Evolutionary conservation across 2,329 filamentous ascomycete species (phyloP).

Genomic region (Capronia americana): DNA sequence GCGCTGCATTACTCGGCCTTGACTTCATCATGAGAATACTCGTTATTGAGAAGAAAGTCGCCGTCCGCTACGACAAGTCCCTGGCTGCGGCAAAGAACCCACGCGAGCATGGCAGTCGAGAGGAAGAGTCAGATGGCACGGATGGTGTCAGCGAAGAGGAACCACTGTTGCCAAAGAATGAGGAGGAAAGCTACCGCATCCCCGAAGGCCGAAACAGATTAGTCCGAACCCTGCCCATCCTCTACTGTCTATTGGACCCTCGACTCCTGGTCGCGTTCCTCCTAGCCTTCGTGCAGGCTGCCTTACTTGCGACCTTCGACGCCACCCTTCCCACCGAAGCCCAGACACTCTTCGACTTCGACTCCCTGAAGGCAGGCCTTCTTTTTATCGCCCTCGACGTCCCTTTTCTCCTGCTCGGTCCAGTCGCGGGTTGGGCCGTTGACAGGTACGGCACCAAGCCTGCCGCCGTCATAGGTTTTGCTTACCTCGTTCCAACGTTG

Average conservation of each 20-base stretch:
- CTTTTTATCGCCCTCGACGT: slow-evolving; percentile 51
- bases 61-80: slow-evolving; percentile 51
- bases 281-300: slow-evolving; percentile 38
- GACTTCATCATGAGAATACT: slow-evolving; percentile 67
- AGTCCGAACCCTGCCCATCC: slow-evolving; percentile 48
- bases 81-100: slow-evolving; percentile 14
- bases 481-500: slow-evolving; percentile 37
- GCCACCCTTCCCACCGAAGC: slow-evolving; percentile 40
- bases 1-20: slow-evolving; percentile 59
- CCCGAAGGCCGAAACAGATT: slow-evolving; percentile 49
- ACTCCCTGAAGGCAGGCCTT: slow-evolving; percentile 46
- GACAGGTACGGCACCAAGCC: slow-evolving; percentile 49
- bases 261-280: slow-evolving; percentile 37
- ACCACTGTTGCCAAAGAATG: slow-evolving; percentile 47
- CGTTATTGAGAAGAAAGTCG: slow-evolving; percentile 68
- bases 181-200: slow-evolving; percentile 53
- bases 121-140: slow-evolving; percentile 33
- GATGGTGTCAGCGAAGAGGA: slow-evolving; percentile 46
- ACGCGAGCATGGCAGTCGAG: slow-evolving; percentile 38
- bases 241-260: slow-evolving; percentile 35
- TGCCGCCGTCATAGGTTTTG: slow-evolving; percentile 41
- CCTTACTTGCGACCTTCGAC: slow-evolving; percentile 38
- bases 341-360: slow-evolving; percentile 35
- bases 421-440: slow-evolving; percentile 49
- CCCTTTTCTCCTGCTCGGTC: slow-evolving; percentile 39